Base-by-base conservation (phyloP, 176 grass and related monocot genomes). In the Ampelocalamus luodianensis region DNA sequence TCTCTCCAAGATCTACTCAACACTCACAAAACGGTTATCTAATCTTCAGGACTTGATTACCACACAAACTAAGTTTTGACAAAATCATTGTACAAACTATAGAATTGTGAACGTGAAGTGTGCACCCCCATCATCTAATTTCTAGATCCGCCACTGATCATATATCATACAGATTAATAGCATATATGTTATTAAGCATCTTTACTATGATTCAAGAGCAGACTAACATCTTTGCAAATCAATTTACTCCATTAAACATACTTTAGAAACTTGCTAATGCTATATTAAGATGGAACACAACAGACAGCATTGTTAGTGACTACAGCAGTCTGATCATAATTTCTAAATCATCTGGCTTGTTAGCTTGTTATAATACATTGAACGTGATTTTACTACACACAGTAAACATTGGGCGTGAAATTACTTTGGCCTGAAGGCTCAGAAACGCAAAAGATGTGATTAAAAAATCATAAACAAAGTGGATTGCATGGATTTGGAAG, bases 401-500 rank as follows among this genome's bases (percentile, higher is more conserved):
- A n/a, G 67, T 44, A 43, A 44, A 70, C 38, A 43, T 43, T 13
- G 55, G 13, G 29, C 36, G 49, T 72, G 38, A 29, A 24, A 83
- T 10, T 46, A 48, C 10, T 72, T 61, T n/a, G 16, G 9, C 3
- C 5, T 4, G 7, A 48, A 83, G 43, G 3, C 26, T 74, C 26
- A 8, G 42, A 83, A 50, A 0, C 40, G 7, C 74, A 61, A 20
- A 80, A 5, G 22, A 51, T 36, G 42, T 42, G 36, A 36, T 9
- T n/a, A 39, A 6, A 10, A 10, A 24, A 49, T 18, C 13, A 82
- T 39, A 29, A 67, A 10, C 23, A 51, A 15, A 18, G 59, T 72
- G 60, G 43, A 32, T 51, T 87, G 40, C 67, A 66, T 66, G 50
- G 55, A 82, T 86, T 56, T 76, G 37, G 49, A 63, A 74, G 65